Evolutionary conservation across 192 early-diverging fungal species (phyloP), one percentile per base, ranked within the genome.

Genomic region (Radiomyces spectabilis): DNA sequence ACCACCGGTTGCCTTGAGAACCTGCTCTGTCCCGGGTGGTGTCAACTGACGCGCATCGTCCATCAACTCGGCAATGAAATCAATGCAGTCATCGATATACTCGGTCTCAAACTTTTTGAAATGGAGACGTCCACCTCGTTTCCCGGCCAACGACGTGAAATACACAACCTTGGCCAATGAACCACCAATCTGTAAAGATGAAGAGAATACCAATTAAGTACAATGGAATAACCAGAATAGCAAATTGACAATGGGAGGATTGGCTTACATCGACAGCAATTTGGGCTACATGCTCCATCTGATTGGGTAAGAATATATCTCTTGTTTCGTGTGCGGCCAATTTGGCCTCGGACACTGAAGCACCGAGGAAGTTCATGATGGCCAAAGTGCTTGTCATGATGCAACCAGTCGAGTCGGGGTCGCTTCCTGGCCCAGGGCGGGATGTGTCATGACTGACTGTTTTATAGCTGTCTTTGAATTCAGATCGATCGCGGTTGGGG

Each of bases 41-140:
- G 30, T 55, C 8, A 53, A 52, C 22, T 53, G 47, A 31, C 65
- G 62, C 19, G 66, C 66, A 26, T 71, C 62, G 10, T 54, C 39
- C 52, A 95, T 61, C 18, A 95, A 69, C 5, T 74, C 65, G 22
- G 72, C 64, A 54, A 96, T 82, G 55, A 94, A 95, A 29, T 80
- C 84, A 18, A 96, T 80, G 66, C 93, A 94, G 42, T 88, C 76
- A 30, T 95, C 88, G 45, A 95, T 87, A 39, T 87, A 79, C 64
- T 92, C 89, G 0, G 95, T 98, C 59, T 98, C 93, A 57, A 98
- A 93, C 46, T 88, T 92, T 45, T 78, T 81, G 67, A 98, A 98
- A 67, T 94, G 91, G 41, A 98, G 66, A 9, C 92, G 77, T 1
- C 95, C 95, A 34, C 93, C 92, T 18, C 76, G 79, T 25, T 56